These are phyloP conservation scores for Ogataea minuta DNA, from an alignment of 805 yeast species.

Conservation along the genomic window DNA sequence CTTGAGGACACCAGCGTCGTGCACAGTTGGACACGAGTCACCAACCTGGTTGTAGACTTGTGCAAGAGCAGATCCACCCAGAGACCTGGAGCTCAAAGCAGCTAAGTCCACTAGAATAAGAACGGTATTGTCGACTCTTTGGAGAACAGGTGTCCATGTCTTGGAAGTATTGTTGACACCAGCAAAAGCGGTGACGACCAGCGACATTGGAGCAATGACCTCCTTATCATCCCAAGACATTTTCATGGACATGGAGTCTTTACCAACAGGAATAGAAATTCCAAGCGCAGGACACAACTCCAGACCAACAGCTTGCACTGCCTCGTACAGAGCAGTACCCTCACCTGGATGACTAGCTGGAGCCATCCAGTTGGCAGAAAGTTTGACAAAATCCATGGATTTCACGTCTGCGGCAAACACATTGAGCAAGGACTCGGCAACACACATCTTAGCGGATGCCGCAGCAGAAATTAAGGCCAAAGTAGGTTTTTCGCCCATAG, in stretches of 20 bases:
- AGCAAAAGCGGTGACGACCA: constrained; percentile 87
- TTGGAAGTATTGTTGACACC: constrained; percentile 80
- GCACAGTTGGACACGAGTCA: constrained; percentile 77
- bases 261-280: constrained; percentile 93
- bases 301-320: constrained; percentile 93
- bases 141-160: constrained; percentile 93
- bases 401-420: constrained; percentile 86
- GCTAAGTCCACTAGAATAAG: constrained; percentile 82
- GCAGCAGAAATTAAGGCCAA: constrained; percentile 83
- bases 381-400: constrained; percentile 67
- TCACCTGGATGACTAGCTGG: constrained; percentile 95
- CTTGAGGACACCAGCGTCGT: constrained; percentile 60
- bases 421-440: constrained; percentile 91
- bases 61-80: constrained; percentile 94
- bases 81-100: constrained; percentile 46
- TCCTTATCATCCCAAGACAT: constrained; percentile 95
- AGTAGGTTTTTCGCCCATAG: constrained; percentile 95
- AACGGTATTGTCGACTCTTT: constrained; percentile 47
- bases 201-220: constrained; percentile 92
- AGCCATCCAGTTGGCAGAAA: constrained; percentile 99
- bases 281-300: constrained; percentile 94
- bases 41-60: constrained; percentile 93
- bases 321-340: constrained; percentile 92
- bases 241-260: constrained; percentile 99
- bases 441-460: constrained; percentile 92